phyloP scores from a whole-genome alignment of 441 rosid species.

The Pelargonium cotyledonis region DNA sequence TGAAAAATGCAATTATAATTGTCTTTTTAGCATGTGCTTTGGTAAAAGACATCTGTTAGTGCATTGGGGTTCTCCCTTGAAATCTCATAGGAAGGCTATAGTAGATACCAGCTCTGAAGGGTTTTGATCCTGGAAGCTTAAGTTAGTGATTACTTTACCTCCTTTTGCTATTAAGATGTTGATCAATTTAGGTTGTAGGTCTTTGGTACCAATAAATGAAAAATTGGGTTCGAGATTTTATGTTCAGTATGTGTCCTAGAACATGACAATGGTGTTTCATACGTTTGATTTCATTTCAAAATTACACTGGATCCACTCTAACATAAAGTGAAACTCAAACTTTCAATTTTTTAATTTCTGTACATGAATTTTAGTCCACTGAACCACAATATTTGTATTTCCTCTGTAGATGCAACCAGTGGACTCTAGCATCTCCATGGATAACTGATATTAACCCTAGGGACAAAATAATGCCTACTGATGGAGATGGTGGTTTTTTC shows the following conservation, averaged over 20 bases:
- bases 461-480: conserved; percentile 69
- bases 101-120: too few species aligned
- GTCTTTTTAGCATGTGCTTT: too few species aligned
- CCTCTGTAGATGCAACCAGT: conserved; percentile 53
- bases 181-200: neutral
- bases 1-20: too few species aligned
- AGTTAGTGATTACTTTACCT: neutral
- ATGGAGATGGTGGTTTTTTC: conserved; percentile 85
- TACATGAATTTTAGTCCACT: conserved; percentile 8
- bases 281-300: neutral
- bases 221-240: neutral
- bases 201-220: neutral
- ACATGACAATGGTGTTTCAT: neutral
- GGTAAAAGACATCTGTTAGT: too few species aligned
- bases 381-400: conserved; percentile 16
- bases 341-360: neutral
- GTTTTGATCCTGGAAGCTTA: too few species aligned
- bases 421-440: conserved; percentile 91
- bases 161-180: neutral
- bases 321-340: neutral
- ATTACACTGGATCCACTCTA: neutral
- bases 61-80: too few species aligned
- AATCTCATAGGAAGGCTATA: too few species aligned
- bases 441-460: conserved; percentile 64
- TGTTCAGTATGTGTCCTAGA: neutral